Percentiles rank a stretch among this genome's conserved stretches.
Conservation (phyloP, 208 protist species). For the Zelonia costaricensis region DNA sequence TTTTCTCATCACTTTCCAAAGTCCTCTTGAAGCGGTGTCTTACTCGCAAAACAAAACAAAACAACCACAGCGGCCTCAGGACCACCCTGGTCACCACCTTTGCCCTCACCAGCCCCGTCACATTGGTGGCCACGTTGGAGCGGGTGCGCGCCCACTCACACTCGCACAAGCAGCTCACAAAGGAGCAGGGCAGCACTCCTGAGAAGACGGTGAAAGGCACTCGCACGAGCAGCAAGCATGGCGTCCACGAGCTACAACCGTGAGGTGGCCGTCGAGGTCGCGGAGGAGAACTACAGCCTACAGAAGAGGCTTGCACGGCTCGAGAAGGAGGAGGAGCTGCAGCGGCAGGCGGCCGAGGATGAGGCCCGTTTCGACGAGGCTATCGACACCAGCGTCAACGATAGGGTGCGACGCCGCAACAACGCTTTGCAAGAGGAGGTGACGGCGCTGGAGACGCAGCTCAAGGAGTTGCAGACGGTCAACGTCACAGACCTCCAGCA, state of each 20-base stretch:
- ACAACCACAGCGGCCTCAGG: too few species aligned
- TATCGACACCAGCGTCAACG: constrained; percentile 34
- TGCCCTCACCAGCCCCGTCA: too few species aligned
- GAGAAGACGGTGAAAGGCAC: too few species aligned
- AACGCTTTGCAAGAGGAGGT: constrained; percentile 58
- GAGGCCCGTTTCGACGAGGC: constrained; percentile 26
- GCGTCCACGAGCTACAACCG: constrained; percentile 19
- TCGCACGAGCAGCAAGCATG: constrained; percentile 17
- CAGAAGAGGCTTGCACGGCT: constrained; percentile 45
- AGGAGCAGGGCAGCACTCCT: too few species aligned
- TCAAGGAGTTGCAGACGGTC: constrained; percentile 48
- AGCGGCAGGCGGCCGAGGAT: constrained; percentile 14
- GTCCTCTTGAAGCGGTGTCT: too few species aligned
- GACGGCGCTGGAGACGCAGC: constrained; percentile 47
- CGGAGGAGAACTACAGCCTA: constrained; percentile 61
- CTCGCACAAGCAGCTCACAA: too few species aligned
- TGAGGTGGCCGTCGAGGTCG: constrained; percentile 35
- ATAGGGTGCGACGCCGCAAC: constrained; percentile 54
- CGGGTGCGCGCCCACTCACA: too few species aligned
- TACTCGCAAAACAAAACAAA: too few species aligned
- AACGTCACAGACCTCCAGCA: constrained; percentile 76
- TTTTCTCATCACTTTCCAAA: too few species aligned
- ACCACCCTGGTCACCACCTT: too few species aligned
- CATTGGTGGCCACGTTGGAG: too few species aligned
- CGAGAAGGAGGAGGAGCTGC: constrained; percentile 48